Evolutionary conservation across 2,329 filamentous ascomycete species (phyloP).

Genomic region (Neoarthrinium moseri): DNA sequence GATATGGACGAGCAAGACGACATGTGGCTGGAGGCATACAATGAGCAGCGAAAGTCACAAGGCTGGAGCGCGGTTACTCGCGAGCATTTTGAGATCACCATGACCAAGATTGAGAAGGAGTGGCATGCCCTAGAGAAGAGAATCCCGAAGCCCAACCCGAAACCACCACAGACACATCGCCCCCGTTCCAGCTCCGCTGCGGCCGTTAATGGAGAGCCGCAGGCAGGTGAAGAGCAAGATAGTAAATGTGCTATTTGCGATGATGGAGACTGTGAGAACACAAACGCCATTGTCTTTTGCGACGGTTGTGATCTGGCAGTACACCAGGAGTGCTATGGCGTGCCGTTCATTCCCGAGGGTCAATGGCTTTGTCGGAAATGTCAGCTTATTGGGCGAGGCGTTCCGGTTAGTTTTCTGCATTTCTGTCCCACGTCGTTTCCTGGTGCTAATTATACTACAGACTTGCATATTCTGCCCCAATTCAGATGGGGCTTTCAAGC

Average conservation of each 20-base stretch:
- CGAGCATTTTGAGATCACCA: constrained; percentile 94
- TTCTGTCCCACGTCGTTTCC: neutral
- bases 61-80: constrained; percentile 83
- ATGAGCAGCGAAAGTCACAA: constrained; percentile 70
- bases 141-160: constrained; percentile 95
- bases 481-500: constrained; percentile 96
- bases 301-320: constrained; percentile 97
- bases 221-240: constrained; percentile 88
- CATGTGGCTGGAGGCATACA: constrained; percentile 88
- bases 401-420: constrained; percentile 60
- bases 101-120: constrained; percentile 98
- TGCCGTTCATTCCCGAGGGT: constrained; percentile 96
- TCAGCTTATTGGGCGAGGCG: constrained; percentile 87
- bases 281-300: constrained; percentile 98
- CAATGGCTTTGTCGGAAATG: constrained; percentile 98
- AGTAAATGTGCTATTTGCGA: constrained; percentile 98
- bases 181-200: constrained; percentile 91
- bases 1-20: constrained; percentile 99
- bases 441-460: constrained; percentile 33
- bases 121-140: constrained; percentile 95
- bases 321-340: constrained; percentile 97
- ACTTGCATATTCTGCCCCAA: constrained; percentile 99
- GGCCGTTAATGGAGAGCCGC: constrained; percentile 90
- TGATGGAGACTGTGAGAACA: constrained; percentile 99
- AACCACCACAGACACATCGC: constrained; percentile 90